Conservation (phyloP, 2,329 filamentous ascomycete species). For the Fusarium citri region DNA sequence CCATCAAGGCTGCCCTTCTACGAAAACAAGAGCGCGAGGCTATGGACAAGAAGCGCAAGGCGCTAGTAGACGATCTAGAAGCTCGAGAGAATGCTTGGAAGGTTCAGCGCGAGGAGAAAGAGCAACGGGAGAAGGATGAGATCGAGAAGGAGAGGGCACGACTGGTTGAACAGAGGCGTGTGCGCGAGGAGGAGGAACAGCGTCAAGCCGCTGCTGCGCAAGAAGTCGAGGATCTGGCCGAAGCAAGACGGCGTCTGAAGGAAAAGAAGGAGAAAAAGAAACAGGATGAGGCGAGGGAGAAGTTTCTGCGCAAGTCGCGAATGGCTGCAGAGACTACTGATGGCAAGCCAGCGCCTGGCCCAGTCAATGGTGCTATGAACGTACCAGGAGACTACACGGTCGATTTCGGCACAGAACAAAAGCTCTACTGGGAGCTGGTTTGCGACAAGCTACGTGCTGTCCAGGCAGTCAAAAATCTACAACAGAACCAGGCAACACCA, state of each 20-base stretch:
- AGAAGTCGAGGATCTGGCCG: slow-evolving; percentile 54
- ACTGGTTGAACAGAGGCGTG: slow-evolving; percentile 52
- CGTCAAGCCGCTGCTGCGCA: slow-evolving; percentile 53
- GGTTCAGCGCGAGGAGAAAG: slow-evolving; percentile 64
- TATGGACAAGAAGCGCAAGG: slow-evolving; percentile 77
- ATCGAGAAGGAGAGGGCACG: slow-evolving; percentile 54
- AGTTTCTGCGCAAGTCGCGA: slow-evolving; percentile 51
- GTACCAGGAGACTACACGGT: slow-evolving; percentile 53
- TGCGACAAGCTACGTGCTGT: slow-evolving; percentile 57
- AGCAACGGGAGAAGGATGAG: slow-evolving; percentile 51
- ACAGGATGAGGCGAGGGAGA: slow-evolving; percentile 46
- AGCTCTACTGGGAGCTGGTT: slow-evolving; percentile 55
- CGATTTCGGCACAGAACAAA: slow-evolving; percentile 47
- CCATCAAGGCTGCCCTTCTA: slow-evolving; percentile 76
- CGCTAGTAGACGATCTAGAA: slow-evolving; percentile 89
- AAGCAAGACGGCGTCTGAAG: slow-evolving; percentile 53
- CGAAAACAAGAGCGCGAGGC: slow-evolving; percentile 77
- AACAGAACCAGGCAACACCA: slow-evolving; percentile 41
- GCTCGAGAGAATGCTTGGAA: slow-evolving; percentile 76
- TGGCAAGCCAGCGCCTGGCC: slow-evolving; percentile 40
- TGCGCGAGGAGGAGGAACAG: slow-evolving; percentile 53
- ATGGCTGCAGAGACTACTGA: slow-evolving; percentile 49
- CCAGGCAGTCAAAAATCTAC: slow-evolving; percentile 51
- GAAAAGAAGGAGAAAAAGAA: slow-evolving; percentile 57
- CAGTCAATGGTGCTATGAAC: slow-evolving; percentile 50